Conservation (phyloP, 1,284 basidiomycete species). For the Leccinum insigne region DNA sequence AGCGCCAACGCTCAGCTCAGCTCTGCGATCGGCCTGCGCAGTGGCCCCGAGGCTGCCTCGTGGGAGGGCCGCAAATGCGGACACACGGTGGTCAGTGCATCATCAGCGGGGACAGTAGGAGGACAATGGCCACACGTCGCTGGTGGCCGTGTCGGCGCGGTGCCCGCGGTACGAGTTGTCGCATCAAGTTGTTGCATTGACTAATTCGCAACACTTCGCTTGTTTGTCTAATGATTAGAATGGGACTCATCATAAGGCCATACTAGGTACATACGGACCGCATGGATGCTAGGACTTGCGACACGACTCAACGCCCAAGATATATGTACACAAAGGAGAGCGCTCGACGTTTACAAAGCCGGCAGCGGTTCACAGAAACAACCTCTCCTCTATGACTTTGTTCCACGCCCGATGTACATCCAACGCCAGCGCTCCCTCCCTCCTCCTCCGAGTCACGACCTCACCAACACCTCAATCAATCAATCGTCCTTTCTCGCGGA, state of each 20-base stretch:
- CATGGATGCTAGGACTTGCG: neutral
- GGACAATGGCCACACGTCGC: no score
- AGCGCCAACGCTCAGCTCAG: no score
- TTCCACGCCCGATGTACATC: neutral
- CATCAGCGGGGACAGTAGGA: no score
- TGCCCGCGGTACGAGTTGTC: no score
- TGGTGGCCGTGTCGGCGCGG: no score
- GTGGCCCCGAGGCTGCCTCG: no score
- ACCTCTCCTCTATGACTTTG: neutral
- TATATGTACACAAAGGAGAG: neutral
- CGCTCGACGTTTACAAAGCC: neutral
- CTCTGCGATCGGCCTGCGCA: no score
- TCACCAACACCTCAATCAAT: neutral
- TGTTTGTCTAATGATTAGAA: neutral
- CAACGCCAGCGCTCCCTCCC: neutral
- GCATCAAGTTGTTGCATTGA: no score
- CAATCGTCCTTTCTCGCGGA: conserved; percentile 47
- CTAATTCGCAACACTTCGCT: no score
- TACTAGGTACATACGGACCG: neutral
- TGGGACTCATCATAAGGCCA: no score
- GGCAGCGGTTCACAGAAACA: neutral
- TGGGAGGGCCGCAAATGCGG: no score
- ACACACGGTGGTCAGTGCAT: no score
- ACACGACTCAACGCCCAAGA: neutral
- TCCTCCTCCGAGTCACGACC: neutral